Evolutionary conservation across 176 grass and related monocot genomes (phyloP), one percentile per base, ranked within the genome.

Genomic region (Oropetium thomaeum): DNA sequence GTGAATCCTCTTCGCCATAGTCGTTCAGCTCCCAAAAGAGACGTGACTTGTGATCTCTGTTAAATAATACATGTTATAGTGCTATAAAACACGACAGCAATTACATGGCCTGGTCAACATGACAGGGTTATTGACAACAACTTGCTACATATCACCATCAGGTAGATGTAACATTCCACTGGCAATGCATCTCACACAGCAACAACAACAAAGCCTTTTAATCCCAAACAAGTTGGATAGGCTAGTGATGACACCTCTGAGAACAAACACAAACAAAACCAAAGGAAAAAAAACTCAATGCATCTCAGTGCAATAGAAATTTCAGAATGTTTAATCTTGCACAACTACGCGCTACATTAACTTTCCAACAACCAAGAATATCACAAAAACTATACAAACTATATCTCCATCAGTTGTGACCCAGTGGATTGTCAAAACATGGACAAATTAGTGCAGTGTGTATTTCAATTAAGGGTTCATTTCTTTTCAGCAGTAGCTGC

Each of bases 31-130:
- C 89, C 96, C 52, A 95, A 90, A 88, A 98, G 87, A 78, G 91
- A 90, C 58, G 96, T 95, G 30, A 98, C 96, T 81, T 92, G 91
- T 79, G 96, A 88, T 82, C 69, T 92, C 96, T 98, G 96, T 62
- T 40, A 32, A 54, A 87, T n/a, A 75, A 64, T 25, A 68, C 6
- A 15, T 79, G 25, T 74, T 69, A 89, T 30, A 29, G 1, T 61
- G 40, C 58, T 40, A 48, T 19, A 83, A 80, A 77, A 62, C 48
- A 79, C 41, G 42, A 80, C 11, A 61, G 40, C 31, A 53, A 86
- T 32, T 32, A 48, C 44, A 59, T 45, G 31, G 0, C 30, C 16
- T 33, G 51, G 53, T 39, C 22, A 81, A 43, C 31, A 76, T 39
- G 22, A 67, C n/a, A 65, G 4, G 3, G 35, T 11, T 48, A 45